Evolutionary conservation across 192 early-diverging fungal genomes (phyloP).

Genomic region (Entophlyctis helioformis): DNA sequence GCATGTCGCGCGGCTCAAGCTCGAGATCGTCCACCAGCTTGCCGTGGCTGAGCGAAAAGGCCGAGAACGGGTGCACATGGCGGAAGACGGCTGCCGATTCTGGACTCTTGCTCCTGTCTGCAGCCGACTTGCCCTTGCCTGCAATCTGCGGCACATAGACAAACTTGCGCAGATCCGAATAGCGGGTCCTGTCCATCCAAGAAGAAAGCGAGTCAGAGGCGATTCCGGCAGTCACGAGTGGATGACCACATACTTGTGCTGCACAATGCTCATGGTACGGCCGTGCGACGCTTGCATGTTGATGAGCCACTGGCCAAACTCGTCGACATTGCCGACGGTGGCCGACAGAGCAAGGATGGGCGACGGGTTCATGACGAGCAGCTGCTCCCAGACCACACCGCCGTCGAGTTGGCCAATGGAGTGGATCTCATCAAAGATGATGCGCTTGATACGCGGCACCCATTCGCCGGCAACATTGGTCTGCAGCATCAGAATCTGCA

Average conservation of each 20-base stretch:
- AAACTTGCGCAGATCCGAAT: constrained; percentile 26
- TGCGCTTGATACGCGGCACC: constrained; percentile 16
- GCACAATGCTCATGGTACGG: too few species aligned
- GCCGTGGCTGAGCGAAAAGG: constrained; percentile 7
- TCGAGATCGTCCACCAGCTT: constrained; percentile 16
- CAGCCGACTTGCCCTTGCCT: neutral
- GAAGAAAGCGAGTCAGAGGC: too few species aligned
- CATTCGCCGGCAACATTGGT: constrained; percentile 7
- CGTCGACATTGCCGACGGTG: constrained; percentile 20
- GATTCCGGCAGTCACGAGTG: too few species aligned
- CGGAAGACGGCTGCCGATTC: neutral
- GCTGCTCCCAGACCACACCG: constrained; percentile 26
- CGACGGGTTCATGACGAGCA: constrained; percentile 17
- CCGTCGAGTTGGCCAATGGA: constrained; percentile 15
- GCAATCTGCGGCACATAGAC: constrained; percentile 12
- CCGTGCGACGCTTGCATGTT: too few species aligned
- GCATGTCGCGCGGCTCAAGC: constrained; percentile 16
- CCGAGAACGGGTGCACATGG: constrained; percentile 20
- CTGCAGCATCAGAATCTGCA: constrained; percentile 20
- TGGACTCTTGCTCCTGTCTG: neutral
- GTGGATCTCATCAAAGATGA: constrained; percentile 34
- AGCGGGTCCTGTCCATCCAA: too few species aligned
- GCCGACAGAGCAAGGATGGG: constrained; percentile 31
- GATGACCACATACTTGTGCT: too few species aligned
- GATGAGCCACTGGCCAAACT: too few species aligned